Percentiles rank a stretch among this genome's conserved stretches.
Conservation (phyloP, 148 eudicot genomes). For the Linanthus parryae region DNA sequence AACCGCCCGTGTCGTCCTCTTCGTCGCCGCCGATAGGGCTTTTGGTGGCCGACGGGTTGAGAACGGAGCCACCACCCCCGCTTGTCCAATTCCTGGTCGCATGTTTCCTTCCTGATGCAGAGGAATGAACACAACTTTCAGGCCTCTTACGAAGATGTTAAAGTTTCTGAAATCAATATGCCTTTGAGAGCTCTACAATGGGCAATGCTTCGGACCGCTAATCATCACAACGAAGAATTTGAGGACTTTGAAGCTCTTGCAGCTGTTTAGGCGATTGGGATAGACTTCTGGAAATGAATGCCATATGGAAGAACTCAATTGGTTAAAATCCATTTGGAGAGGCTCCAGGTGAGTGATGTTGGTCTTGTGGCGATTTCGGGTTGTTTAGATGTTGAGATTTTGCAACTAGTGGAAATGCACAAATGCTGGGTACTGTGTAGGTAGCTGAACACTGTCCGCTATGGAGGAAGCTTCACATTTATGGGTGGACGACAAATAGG, state of each 20-base stretch:
- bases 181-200: conserved; percentile 4
- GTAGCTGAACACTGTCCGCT: conserved; percentile 4
- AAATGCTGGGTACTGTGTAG: not conserved
- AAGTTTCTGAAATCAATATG: conserved; percentile 5
- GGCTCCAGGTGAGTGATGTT: conserved; percentile 1
- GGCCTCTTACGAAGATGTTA: no score
- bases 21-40: no score
- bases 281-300: not conserved
- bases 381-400: conserved; percentile 4
- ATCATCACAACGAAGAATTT: conserved; percentile 2
- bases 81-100: no score
- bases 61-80: no score
- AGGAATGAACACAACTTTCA: no score
- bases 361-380: conserved; percentile 2
- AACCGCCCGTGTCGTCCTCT: no score
- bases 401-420: conserved; percentile 11
- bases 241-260: conserved; percentile 1
- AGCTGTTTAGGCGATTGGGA: conserved; percentile 10
- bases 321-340: conserved; percentile 6
- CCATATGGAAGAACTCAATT: not conserved
- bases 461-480: conserved; percentile 10
- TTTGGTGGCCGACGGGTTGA: no score
- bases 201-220: conserved; percentile 5
- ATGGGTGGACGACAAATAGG: conserved; percentile 12
- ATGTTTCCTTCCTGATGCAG: no score